Evolutionary conservation across 208 protist species (phyloP).

Genomic region (Crithidia fasciculata): DNA sequence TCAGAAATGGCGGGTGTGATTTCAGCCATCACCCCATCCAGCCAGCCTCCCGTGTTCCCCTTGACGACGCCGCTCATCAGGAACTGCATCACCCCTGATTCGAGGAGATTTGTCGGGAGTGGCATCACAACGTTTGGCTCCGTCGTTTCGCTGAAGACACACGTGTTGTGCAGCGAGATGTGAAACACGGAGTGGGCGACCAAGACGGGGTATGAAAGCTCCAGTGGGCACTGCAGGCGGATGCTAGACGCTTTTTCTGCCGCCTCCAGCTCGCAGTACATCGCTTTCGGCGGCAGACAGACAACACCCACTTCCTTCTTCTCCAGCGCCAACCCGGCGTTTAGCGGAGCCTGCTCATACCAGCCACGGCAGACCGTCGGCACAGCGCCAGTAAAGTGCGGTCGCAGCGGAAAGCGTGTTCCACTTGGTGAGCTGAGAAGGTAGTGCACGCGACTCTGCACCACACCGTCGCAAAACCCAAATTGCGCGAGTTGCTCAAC

Average conservation of each 20-base stretch:
- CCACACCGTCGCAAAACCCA: constrained; percentile 33
- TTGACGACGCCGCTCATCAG: constrained; percentile 42
- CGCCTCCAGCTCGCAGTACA: constrained; percentile 63
- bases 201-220: constrained; percentile 81
- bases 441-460: constrained; percentile 46
- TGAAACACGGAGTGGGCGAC: constrained; percentile 71
- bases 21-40: constrained; percentile 68
- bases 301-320: constrained; percentile 59
- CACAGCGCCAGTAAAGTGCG: constrained; percentile 11
- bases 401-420: constrained; percentile 27
- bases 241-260: constrained; percentile 35
- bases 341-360: constrained; percentile 69
- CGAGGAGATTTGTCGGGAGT: constrained; percentile 59
- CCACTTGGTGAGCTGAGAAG: constrained; percentile 57
- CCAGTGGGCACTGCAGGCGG: constrained; percentile 73
- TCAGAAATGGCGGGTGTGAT: constrained; percentile 46
- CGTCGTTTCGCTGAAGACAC: constrained; percentile 67
- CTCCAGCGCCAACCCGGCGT: constrained; percentile 36
- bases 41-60: constrained; percentile 62
- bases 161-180: constrained; percentile 81
- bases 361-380: constrained; percentile 78
- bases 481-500: constrained; percentile 54
- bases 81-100: constrained; percentile 60
- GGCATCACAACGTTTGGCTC: constrained; percentile 42
- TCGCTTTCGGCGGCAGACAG: constrained; percentile 50